Evolutionary conservation across 495 filamentous ascomycete species (phyloP).

Genomic region (Penicillium argentinense): DNA sequence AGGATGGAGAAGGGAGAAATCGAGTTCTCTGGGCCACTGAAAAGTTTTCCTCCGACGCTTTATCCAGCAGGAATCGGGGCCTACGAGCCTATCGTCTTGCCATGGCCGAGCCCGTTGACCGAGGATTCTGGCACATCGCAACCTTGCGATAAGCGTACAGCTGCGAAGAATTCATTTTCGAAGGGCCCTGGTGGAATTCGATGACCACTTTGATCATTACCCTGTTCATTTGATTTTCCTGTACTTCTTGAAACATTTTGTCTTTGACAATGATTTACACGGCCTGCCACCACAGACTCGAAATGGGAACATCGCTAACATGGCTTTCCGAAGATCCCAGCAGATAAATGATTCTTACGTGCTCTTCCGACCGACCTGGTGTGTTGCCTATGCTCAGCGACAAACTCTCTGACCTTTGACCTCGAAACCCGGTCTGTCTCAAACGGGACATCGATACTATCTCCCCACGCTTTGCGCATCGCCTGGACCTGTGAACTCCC

Average conservation of each 20-base stretch:
- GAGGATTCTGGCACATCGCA: conserved; percentile 2
- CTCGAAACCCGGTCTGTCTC: conserved; percentile 10
- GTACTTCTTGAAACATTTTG: not conserved
- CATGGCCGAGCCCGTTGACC: not conserved
- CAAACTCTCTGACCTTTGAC: conserved; percentile 28
- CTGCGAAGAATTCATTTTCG: not conserved
- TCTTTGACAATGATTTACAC: not conserved
- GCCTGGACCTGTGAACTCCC: not conserved
- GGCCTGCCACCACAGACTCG: not conserved
- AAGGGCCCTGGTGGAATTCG: not conserved
- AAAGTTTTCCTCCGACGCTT: not conserved
- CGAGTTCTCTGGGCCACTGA: not conserved
- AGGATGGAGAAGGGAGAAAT: not conserved
- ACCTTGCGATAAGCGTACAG: not conserved
- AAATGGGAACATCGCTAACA: conserved; percentile 12
- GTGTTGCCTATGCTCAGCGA: conserved; percentile 25
- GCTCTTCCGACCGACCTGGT: conserved; percentile 24
- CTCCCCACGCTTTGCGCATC: not conserved
- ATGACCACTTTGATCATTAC: not conserved
- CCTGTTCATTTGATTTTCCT: not conserved
- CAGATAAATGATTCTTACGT: conserved; percentile 33
- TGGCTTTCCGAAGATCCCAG: conserved; percentile 12
- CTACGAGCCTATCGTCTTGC: not conserved
- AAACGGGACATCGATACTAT: conserved; percentile 2
- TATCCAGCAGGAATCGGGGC: not conserved